Conservation (phyloP, 2,329 filamentous ascomycete genomes). For the Penicillium sp. region DNA sequence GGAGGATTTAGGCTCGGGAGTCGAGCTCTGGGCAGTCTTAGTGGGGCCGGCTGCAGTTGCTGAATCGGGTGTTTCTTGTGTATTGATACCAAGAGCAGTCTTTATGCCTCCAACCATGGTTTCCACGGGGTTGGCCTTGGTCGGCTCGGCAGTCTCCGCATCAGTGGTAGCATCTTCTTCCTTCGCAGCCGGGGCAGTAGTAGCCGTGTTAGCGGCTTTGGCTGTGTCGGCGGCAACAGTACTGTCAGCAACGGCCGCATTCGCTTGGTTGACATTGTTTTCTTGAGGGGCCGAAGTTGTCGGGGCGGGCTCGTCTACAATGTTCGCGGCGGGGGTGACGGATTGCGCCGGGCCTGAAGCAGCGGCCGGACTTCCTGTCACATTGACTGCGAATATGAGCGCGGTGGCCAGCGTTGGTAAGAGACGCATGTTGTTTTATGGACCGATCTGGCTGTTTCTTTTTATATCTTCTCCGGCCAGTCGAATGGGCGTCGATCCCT, state of each 20-base stretch:
- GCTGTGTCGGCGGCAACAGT: neutral
- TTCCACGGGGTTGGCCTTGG: conserved; percentile 4
- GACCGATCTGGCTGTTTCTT: neutral
- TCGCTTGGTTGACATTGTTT: conserved; percentile 9
- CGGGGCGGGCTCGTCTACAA: neutral
- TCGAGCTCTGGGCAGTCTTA: neutral
- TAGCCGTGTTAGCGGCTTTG: conserved; percentile 2
- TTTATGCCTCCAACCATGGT: conserved; percentile 3
- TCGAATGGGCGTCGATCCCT: conserved; percentile 7
- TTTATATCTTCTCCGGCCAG: conserved; percentile 1
- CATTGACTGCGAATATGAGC: conserved; percentile 19
- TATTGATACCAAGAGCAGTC: neutral
- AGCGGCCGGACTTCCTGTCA: conserved; percentile 19
- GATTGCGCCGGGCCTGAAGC: conserved; percentile 6
- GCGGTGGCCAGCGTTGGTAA: conserved; percentile 23
- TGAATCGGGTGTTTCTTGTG: neutral
- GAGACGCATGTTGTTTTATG: conserved; percentile 22
- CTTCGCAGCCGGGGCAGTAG: conserved; percentile 3
- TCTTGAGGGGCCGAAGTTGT: conserved; percentile 3
- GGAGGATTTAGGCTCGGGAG: neutral
- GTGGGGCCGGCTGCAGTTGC: neutral
- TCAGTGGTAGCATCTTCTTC: conserved; percentile 3
- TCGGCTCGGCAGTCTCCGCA: neutral
- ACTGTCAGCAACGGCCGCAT: neutral
- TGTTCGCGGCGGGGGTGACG: conserved; percentile 4